Evolutionary conservation across 2,329 filamentous ascomycete genomes (phyloP).

Genomic region (Pyrenochaeta sp.): DNA sequence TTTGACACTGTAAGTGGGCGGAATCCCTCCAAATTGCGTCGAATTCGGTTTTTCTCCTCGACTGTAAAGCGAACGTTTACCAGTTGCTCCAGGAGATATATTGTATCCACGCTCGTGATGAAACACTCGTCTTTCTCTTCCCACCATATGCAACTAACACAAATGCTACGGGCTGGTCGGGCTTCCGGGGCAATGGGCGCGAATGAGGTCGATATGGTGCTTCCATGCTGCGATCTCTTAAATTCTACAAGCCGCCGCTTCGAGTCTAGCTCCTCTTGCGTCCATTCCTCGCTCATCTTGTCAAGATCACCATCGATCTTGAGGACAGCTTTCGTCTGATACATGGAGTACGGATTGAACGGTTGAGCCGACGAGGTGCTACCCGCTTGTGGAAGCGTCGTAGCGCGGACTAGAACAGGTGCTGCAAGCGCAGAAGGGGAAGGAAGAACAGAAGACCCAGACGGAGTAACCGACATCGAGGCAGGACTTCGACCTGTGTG

Average conservation of each 20-base stretch:
- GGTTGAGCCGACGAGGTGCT: conserved; percentile 55
- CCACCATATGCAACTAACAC: conserved; percentile 98
- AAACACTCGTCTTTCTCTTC: conserved; percentile 88
- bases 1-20: conserved; percentile 93
- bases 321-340: conserved; percentile 80
- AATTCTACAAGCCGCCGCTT: conserved; percentile 90
- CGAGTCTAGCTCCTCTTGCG: conserved; percentile 77
- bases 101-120: conserved; percentile 96
- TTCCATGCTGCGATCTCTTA: conserved; percentile 80
- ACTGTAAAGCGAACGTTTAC: conserved; percentile 89
- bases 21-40: conserved; percentile 94
- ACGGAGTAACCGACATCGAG: conserved; percentile 46
- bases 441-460: conserved; percentile 52
- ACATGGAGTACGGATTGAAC: conserved; percentile 80
- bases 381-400: conserved; percentile 67
- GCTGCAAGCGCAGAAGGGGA: conserved; percentile 58
- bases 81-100: conserved; percentile 90
- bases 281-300: conserved; percentile 85
- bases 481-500: conserved; percentile 55
- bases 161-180: conserved; percentile 83
- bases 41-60: conserved; percentile 98
- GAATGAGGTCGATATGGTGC: conserved; percentile 82
- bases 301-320: conserved; percentile 88
- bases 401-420: conserved; percentile 72
- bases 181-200: conserved; percentile 80